Conservation (phyloP, 2,329 filamentous ascomycete genomes). For the Neodidymelliopsis sp. region DNA sequence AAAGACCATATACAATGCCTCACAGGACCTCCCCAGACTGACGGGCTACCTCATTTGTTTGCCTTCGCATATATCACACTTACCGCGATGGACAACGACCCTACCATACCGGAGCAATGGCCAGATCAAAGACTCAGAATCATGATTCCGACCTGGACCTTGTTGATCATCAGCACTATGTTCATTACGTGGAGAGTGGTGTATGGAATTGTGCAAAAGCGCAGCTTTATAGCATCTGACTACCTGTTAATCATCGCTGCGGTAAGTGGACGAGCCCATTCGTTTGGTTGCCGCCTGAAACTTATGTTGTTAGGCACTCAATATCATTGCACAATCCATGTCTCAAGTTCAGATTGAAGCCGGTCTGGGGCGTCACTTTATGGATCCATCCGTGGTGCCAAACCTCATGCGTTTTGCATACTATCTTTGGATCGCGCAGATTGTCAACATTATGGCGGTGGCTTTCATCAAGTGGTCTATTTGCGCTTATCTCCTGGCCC, state of each 20-base stretch:
- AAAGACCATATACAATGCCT: too few relatives aligned
- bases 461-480: slow-evolving; percentile 41
- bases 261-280: slow-evolving; percentile 17
- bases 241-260: slow-evolving; percentile 34
- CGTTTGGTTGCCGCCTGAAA: neutral
- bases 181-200: slow-evolving; percentile 34
- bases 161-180: slow-evolving; percentile 25
- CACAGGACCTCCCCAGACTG: too few relatives aligned
- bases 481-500: slow-evolving; percentile 36
- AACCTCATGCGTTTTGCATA: slow-evolving; percentile 28
- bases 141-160: slow-evolving; percentile 23
- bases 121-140: slow-evolving; percentile 27
- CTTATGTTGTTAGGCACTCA: slow-evolving; percentile 23
- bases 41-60: too few relatives aligned
- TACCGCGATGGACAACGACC: slow-evolving; percentile 12
- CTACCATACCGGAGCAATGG: slow-evolving; percentile 25
- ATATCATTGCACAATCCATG: slow-evolving; percentile 23
- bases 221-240: slow-evolving; percentile 31
- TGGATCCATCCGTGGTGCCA: slow-evolving; percentile 28
- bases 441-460: slow-evolving; percentile 38
- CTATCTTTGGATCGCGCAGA: slow-evolving; percentile 33
- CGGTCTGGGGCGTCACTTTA: slow-evolving; percentile 32
- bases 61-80: too few relatives aligned
- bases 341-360: slow-evolving; percentile 20
- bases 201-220: slow-evolving; percentile 27